Conservation (phyloP, 768 basidiomycete genomes). For the Collybiopsis luxurians region DNA sequence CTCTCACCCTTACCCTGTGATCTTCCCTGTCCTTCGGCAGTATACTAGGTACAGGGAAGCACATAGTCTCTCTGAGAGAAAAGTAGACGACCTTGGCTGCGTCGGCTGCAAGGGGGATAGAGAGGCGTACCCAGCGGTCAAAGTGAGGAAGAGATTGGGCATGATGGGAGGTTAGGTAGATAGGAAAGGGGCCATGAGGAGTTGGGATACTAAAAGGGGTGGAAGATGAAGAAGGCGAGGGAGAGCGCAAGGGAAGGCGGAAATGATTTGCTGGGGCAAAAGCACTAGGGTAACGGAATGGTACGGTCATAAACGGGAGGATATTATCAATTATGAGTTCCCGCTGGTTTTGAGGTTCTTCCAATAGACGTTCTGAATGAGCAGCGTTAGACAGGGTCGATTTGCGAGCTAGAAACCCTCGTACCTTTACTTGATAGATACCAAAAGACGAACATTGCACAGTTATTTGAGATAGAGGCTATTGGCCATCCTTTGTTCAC, state of each 20-base stretch:
- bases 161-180: constrained; percentile 32
- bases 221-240: neutral
- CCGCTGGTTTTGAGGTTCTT: constrained; percentile 21
- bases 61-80: constrained; percentile 48
- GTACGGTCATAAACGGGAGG: constrained; percentile 45
- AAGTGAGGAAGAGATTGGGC: constrained; percentile 30
- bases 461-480: constrained; percentile 45
- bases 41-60: constrained; percentile 39
- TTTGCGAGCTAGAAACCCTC: constrained; percentile 11
- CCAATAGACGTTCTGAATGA: constrained; percentile 21
- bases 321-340: constrained; percentile 29
- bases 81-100: constrained; percentile 67
- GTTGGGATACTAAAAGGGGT: constrained; percentile 16
- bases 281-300: constrained; percentile 54
- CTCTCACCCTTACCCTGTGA: constrained; percentile 19
- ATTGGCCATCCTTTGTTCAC: constrained; percentile 52
- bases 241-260: constrained; percentile 41
- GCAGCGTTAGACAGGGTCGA: too few species aligned
- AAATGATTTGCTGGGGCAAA: constrained; percentile 64
- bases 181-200: constrained; percentile 45
- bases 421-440: constrained; percentile 50
- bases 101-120: constrained; percentile 44
- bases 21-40: constrained; percentile 30
- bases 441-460: constrained; percentile 66
- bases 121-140: constrained; percentile 22